Evolutionary conservation across 139 green algal species (phyloP).

Genomic region (Coelastrella sp.): DNA sequence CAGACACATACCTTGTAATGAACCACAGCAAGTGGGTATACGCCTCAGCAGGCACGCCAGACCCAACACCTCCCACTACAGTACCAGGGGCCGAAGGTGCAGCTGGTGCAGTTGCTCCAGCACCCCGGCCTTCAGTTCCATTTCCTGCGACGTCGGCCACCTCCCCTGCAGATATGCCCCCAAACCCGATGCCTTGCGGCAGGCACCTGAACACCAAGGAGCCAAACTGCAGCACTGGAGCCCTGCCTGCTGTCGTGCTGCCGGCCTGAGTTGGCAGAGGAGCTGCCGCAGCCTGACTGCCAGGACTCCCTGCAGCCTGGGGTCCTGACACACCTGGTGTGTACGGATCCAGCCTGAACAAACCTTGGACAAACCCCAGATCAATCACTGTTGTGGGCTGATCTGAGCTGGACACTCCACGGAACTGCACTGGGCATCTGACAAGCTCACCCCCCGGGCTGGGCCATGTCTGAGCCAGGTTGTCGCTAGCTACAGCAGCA

Average conservation of each 20-base stretch:
- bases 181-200: constrained; percentile 1
- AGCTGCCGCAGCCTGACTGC: background rate
- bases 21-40: constrained; percentile 33
- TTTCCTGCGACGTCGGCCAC: background rate
- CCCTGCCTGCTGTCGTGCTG: background rate
- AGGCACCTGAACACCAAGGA: background rate
- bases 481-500: background rate
- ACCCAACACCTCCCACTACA: background rate
- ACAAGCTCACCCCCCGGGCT: background rate
- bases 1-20: background rate
- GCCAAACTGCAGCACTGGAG: background rate
- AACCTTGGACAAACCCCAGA: background rate
- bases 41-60: background rate
- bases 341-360: constrained; percentile 7
- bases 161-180: background rate
- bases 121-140: background rate
- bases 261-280: background rate
- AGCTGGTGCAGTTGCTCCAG: background rate
- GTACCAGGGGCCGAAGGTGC: background rate
- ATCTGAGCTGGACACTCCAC: background rate
- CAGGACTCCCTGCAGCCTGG: background rate
- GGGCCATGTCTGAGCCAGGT: background rate
- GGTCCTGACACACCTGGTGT: background rate
- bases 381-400: background rate
- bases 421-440: background rate